phyloP scores from a whole-genome alignment of 2,329 filamentous ascomycete genomes.

The Microdochium paspali region DNA sequence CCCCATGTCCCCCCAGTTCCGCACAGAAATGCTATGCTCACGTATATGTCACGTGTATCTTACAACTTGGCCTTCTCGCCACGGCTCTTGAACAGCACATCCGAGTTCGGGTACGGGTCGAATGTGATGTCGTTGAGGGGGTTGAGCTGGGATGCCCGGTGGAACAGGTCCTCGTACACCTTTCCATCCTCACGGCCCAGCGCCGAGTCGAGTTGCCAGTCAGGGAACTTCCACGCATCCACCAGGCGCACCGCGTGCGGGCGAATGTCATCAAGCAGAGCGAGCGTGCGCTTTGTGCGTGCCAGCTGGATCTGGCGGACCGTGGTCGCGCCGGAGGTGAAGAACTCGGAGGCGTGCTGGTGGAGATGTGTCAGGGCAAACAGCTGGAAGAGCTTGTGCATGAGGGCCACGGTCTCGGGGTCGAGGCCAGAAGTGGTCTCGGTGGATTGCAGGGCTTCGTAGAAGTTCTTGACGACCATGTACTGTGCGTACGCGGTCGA shows the following conservation, averaged over 20 bases:
- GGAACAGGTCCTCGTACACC: conserved; percentile 71
- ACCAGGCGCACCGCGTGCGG: conserved; percentile 65
- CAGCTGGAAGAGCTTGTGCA: conserved; percentile 76
- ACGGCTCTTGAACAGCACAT: conserved; percentile 47
- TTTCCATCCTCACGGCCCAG: conserved; percentile 63
- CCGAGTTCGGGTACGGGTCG: conserved; percentile 60
- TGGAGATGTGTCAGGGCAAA: conserved; percentile 57
- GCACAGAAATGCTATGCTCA: too few relatives aligned
- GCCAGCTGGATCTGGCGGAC: conserved; percentile 64
- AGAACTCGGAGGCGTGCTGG: conserved; percentile 63
- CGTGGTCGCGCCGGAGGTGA: conserved; percentile 57
- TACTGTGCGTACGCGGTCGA: conserved; percentile 70
- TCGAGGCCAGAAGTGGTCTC: conserved; percentile 44
- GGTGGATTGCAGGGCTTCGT: conserved; percentile 30
- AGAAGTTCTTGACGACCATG: conserved; percentile 68
- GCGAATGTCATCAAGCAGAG: conserved; percentile 60
- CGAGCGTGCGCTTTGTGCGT: conserved; percentile 57
- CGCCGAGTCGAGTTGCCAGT: conserved; percentile 67
- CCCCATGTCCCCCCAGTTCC: too few relatives aligned
- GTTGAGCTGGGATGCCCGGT: conserved; percentile 61
- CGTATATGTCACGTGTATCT: too few relatives aligned
- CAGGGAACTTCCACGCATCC: conserved; percentile 67
- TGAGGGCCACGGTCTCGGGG: conserved; percentile 42
- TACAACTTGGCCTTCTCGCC: conserved; percentile 39
- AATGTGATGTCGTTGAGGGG: conserved; percentile 64